Conservation (phyloP, 345 rosid species). For the Limnanthes douglasii region DNA sequence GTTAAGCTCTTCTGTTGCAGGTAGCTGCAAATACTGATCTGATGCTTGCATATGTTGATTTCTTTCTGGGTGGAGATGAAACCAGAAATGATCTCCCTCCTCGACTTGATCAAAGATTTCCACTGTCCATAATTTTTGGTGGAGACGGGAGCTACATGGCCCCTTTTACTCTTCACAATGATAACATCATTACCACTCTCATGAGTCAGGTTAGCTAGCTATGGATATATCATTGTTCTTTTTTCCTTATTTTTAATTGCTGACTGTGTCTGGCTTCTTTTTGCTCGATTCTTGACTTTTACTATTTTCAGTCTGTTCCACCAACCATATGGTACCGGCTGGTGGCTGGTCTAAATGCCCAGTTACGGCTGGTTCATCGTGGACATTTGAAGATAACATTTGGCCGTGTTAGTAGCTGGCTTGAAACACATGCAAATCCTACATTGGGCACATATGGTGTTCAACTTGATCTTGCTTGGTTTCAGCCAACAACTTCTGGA, state of each 20-base stretch:
- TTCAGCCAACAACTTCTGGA: slow-evolving; percentile 55
- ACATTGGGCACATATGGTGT: slow-evolving; percentile 28
- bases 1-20: slow-evolving; percentile 17
- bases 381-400: slow-evolving; percentile 39
- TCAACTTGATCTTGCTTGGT: slow-evolving; percentile 43
- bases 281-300: neutral
- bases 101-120: slow-evolving; percentile 40
- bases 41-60: slow-evolving; percentile 54
- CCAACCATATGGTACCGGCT: slow-evolving; percentile 59
- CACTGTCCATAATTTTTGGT: slow-evolving; percentile 42
- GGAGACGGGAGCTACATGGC: slow-evolving; percentile 75
- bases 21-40: slow-evolving; percentile 50
- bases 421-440: slow-evolving; percentile 62
- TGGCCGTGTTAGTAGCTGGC: slow-evolving; percentile 38
- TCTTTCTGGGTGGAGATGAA: slow-evolving; percentile 67
- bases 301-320: slow-evolving; percentile 36
- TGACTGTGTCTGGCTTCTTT: neutral
- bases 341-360: slow-evolving; percentile 65
- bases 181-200: slow-evolving; percentile 52
- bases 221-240: neutral
- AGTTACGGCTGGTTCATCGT: slow-evolving; percentile 37
- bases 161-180: slow-evolving; percentile 50
- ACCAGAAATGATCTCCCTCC: slow-evolving; percentile 56
- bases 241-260: slow-evolving; percentile 2
- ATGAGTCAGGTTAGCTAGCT: slow-evolving; percentile 41